These are phyloP conservation scores for Themeda triandra DNA, from an alignment of 176 grass and related monocot genomes.

Conservation along the genomic window DNA sequence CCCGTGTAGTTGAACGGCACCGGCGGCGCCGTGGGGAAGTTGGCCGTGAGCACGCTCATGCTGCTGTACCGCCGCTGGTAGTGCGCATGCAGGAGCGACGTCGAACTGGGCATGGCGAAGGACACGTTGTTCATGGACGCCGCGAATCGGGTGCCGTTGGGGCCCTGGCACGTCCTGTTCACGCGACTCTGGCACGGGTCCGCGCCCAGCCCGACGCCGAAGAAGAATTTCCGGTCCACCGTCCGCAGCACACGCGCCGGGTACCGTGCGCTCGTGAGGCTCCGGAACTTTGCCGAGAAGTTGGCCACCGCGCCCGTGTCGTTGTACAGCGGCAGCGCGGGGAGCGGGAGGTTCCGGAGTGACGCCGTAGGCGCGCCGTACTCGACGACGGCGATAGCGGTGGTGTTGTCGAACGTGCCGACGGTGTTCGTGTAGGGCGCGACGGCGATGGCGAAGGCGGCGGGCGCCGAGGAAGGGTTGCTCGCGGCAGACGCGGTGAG, in stretches of 20 bases:
- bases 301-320: no score
- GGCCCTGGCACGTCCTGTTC: slow-evolving; percentile 73
- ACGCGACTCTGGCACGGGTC: background rate
- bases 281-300: background rate
- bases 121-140: slow-evolving; percentile 77
- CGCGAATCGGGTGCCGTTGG: slow-evolving; percentile 62
- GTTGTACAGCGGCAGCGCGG: no score
- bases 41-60: slow-evolving; percentile 46
- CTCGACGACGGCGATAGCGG: no score
- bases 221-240: no score
- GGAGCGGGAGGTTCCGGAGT: no score
- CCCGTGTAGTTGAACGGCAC: slow-evolving; percentile 75
- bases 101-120: slow-evolving; percentile 52
- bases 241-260: slow-evolving; percentile 34
- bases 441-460: no score
- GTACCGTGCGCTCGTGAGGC: slow-evolving; percentile 56
- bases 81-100: slow-evolving; percentile 72
- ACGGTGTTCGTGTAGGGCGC: no score
- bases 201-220: no score
- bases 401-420: no score
- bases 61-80: slow-evolving; percentile 53
- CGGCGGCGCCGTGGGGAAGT: slow-evolving; percentile 54
- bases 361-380: no score
- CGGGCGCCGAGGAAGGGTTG: no score
- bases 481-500: no score